Evolutionary conservation across 176 grass and related monocot genomes (phyloP), one percentile per base, ranked within the genome.

Genomic region (Carex kokanica): DNA sequence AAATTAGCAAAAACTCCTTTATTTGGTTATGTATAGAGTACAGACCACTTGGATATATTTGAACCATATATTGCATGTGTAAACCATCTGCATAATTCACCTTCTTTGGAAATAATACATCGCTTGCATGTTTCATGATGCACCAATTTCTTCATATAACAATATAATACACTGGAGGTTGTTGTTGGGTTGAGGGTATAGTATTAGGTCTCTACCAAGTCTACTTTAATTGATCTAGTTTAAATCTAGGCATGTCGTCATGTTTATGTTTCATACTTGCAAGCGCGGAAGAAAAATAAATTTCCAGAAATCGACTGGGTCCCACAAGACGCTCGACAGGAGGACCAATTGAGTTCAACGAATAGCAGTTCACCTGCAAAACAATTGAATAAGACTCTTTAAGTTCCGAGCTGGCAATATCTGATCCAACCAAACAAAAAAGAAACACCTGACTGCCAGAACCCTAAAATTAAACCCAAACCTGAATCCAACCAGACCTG

Each of bases 271-370:
- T 29, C 79, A 83, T 81, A 98, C 95, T 90, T 90, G 90, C 32
- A 86, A 98, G 21, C 0, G 95, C 92, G 0, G 92, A 98, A 85
- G 88, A 82, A 85, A 91, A 90, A 89, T 98, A 98, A 80, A 95
- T 82, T 66, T 92, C 85, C 75, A 98, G 85, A 69, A 93, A 93
- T 85, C 91, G 88, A 82, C 60, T 86, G 79, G 91, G 85, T 2
- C 92, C 95, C 84, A 85, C 87, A 72, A 98, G 84, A 68, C 90
- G 58, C 78, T 98, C 95, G 18, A 98, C 89, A 14, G 41, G 85
- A 41, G 95, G 95, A 49, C 95, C 92, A 73, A 93, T 93, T 3
- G 95, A 98, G 84, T 98, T 98, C 64, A 93, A 91, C 49, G 95
- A 98, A 88, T 92, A 98, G 88, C 90, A 92, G 58, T 98, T 98